phyloP scores from a whole-genome alignment of 164 flowering plant genomes.

The Chimonanthus salicifolius region DNA sequence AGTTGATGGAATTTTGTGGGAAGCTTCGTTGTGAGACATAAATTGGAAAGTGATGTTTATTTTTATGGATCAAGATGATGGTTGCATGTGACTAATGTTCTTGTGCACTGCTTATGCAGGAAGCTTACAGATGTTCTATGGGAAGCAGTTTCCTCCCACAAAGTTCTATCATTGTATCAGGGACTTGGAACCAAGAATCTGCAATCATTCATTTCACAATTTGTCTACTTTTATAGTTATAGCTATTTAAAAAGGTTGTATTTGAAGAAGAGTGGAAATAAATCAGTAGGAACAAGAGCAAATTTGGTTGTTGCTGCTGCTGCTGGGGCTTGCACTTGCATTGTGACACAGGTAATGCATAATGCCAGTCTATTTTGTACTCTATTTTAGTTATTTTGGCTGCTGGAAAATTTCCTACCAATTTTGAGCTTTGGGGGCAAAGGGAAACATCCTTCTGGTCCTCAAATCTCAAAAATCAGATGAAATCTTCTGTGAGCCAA shows the following conservation, averaged over 20 bases:
- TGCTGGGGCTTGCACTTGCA: conserved; percentile 61
- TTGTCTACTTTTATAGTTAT: conserved; percentile 67
- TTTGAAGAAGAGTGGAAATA: conserved; percentile 33
- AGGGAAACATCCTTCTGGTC: neutral
- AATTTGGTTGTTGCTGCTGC: conserved; percentile 68
- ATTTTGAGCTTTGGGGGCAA: neutral
- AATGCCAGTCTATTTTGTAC: neutral
- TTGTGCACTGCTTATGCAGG: conserved; percentile 29
- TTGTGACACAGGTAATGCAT: conserved; percentile 48
- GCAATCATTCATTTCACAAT: conserved; percentile 58
- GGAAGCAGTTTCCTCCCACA: conserved; percentile 57
- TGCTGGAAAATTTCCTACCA: neutral
- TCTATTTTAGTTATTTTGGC: neutral
- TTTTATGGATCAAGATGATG: neutral
- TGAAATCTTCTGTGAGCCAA: neutral
- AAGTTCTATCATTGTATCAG: conserved; percentile 62
- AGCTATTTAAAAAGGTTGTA: conserved; percentile 58
- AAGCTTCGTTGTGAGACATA: neutral
- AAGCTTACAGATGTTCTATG: conserved; percentile 53
- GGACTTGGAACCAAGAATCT: conserved; percentile 70
- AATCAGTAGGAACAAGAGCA: conserved; percentile 59
- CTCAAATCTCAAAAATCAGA: neutral
- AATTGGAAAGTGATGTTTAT: neutral
- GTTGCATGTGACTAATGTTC: conserved; percentile 4
- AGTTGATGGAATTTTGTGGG: neutral